A percentile compares a stretch with the other conserved stretches of the same genome.
phyloP scores from a whole-genome alignment of 2,329 filamentous ascomycete genomes.

The Pezicula carpinea region DNA sequence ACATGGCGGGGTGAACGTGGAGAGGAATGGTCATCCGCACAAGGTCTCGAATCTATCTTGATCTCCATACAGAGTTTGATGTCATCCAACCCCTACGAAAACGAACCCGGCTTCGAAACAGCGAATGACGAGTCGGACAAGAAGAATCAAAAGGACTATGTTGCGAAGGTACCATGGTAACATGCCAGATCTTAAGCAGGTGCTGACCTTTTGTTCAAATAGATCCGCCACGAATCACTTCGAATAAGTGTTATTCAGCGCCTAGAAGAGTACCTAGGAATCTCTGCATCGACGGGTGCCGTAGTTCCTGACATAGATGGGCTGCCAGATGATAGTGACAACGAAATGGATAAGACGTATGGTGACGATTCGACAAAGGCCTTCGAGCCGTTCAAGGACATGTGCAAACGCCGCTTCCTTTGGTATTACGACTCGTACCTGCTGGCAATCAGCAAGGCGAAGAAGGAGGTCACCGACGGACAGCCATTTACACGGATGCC shows the following conservation, averaged over 20 bases:
- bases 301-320: slow-evolving; percentile 30
- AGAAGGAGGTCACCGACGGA: slow-evolving; percentile 57
- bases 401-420: slow-evolving; percentile 85
- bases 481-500: slow-evolving; percentile 74
- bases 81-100: slow-evolving; percentile 90
- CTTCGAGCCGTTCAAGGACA: slow-evolving; percentile 84
- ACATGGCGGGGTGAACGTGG: slow-evolving; percentile 90
- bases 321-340: slow-evolving; percentile 35
- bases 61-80: slow-evolving; percentile 96
- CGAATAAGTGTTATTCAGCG: slow-evolving; percentile 82
- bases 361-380: slow-evolving; percentile 46
- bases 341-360: slow-evolving; percentile 43
- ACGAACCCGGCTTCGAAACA: slow-evolving; percentile 90
- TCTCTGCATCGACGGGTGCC: slow-evolving; percentile 47
- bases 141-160: slow-evolving; percentile 68
- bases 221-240: slow-evolving; percentile 89
- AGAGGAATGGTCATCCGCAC: slow-evolving; percentile 94
- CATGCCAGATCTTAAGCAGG: background rate
- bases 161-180: slow-evolving; percentile 59
- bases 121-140: slow-evolving; percentile 64
- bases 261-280: slow-evolving; percentile 71
- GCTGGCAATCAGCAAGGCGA: slow-evolving; percentile 61
- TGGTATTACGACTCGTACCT: slow-evolving; percentile 96
- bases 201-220: slow-evolving; percentile 1
- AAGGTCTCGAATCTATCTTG: slow-evolving; percentile 89